These are phyloP conservation scores for Trichoderma polysporum DNA, from an alignment of 2,329 filamentous ascomycete genomes.

Conservation along the genomic window DNA sequence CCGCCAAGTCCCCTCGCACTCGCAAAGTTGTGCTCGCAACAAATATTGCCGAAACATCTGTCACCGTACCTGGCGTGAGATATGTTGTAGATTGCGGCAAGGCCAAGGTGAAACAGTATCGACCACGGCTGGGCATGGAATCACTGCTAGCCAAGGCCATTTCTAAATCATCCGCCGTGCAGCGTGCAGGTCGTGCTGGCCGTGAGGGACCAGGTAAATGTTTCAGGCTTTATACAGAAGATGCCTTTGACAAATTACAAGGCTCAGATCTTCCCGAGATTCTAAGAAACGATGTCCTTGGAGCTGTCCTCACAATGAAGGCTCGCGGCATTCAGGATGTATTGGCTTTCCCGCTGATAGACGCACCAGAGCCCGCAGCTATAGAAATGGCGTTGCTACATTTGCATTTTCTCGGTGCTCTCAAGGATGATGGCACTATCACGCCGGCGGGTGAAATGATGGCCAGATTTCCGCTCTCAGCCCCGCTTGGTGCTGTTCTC, in stretches of 20 bases:
- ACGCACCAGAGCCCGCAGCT: conserved; percentile 72
- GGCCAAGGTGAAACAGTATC: conserved; percentile 90
- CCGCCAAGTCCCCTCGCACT: conserved; percentile 67
- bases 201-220: conserved; percentile 90
- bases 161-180: conserved; percentile 88
- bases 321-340: conserved; percentile 83
- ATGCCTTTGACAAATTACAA: conserved; percentile 67
- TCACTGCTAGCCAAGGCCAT: conserved; percentile 88
- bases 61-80: conserved; percentile 89
- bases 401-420: conserved; percentile 73
- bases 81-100: conserved; percentile 93
- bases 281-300: conserved; percentile 80
- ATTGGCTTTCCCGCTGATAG: conserved; percentile 79
- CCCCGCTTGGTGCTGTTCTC: conserved; percentile 76
- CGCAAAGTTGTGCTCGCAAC: conserved; percentile 90
- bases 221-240: conserved; percentile 82
- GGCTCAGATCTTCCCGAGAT: conserved; percentile 85
- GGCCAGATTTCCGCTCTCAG: conserved; percentile 78
- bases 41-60: conserved; percentile 98
- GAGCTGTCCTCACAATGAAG: conserved; percentile 89
- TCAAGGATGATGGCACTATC: conserved; percentile 70
- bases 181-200: conserved; percentile 87
- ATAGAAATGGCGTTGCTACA: conserved; percentile 81
- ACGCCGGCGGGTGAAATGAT: conserved; percentile 74
- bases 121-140: conserved; percentile 80